phyloP scores from a whole-genome alignment of 495 filamentous ascomycete genomes.

The Amorphotheca resinae region DNA sequence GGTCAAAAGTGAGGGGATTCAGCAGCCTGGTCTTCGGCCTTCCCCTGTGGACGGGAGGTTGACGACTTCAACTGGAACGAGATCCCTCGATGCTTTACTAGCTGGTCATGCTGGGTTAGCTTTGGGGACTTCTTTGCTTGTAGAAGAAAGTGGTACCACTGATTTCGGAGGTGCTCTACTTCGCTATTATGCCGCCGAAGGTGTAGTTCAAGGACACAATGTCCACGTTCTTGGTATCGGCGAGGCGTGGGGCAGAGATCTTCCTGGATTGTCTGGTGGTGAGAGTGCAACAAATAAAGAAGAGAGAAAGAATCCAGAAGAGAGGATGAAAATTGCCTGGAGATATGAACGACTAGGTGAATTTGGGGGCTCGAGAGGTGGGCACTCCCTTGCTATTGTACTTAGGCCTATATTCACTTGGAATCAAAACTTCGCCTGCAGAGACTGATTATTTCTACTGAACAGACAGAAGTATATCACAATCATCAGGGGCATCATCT shows the following conservation, averaged over 20 bases:
- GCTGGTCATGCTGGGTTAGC: constrained; percentile 83
- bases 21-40: constrained; percentile 60
- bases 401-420: not conserved
- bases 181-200: constrained; percentile 86
- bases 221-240: constrained; percentile 74
- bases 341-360: constrained; percentile 80
- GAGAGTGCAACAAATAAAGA: constrained; percentile 17
- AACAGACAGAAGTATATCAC: constrained; percentile 9
- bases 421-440: not conserved
- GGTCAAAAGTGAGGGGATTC: constrained; percentile 25
- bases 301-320: constrained; percentile 31
- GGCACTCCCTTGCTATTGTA: constrained; percentile 6
- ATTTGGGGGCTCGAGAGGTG: constrained; percentile 20
- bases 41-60: constrained; percentile 80
- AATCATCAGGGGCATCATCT: constrained; percentile 3
- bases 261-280: constrained; percentile 55
- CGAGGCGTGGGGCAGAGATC: constrained; percentile 66
- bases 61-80: constrained; percentile 83
- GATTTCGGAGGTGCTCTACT: constrained; percentile 82
- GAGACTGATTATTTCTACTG: constrained; percentile 4
- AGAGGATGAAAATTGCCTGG: constrained; percentile 99
- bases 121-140: constrained; percentile 63
- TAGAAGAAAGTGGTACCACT: constrained; percentile 91
- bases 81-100: constrained; percentile 71
- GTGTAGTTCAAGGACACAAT: constrained; percentile 79